Base-by-base conservation (phyloP, 1,284 basidiomycete genomes). In the Pascua guehoae region DNA sequence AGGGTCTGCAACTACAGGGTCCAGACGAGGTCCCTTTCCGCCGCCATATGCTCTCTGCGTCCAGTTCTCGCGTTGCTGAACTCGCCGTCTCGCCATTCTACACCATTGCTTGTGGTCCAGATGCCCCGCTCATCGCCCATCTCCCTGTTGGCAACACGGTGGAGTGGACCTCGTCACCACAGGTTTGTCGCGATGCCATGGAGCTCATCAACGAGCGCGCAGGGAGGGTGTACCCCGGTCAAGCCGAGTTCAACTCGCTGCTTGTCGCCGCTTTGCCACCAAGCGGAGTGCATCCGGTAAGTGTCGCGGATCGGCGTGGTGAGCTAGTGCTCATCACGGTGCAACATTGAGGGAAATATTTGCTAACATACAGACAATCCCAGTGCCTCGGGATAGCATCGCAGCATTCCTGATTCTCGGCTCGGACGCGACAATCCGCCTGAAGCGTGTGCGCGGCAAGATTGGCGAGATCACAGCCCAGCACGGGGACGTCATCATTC, bases 401-500 rank as follows among this genome's bases (percentile, higher is more conserved):
- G 16, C 58, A 5, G 60, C 66, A 0, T 18, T 73, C 14, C 52
- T 70, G 15, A 57, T 66, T 37, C 63, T 73, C 15, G 71, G 71
- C 5, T 67, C 68, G 2, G 67, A 70, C 43, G 58, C 50, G 4
- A 24, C 12, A 3, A 9, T 70, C 17, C 55, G 51, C 17, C 45
- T 70, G 18, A 52, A 54, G 39, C 54, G 40, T 37, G 51, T 42
- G 41, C 37, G 38, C 9, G 36, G 41, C 9, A 37, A 12, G 42
- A 50, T 37, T 24, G 68, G 63, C 39, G 62, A 67, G 15, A 8
- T 75, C 11, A 64, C 57, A 1, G 51, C 64, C 11, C 71, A 71
- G 52, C 73, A 75, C 57, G 73, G 73, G 7, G 73, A 75, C 61
- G 66, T 75, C 0, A 18, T 73, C 2, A 59, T 66, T 8, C 42